Base-by-base conservation (phyloP, 108 stramenopile genomes). In the Poteriospumella lacustris region DNA sequence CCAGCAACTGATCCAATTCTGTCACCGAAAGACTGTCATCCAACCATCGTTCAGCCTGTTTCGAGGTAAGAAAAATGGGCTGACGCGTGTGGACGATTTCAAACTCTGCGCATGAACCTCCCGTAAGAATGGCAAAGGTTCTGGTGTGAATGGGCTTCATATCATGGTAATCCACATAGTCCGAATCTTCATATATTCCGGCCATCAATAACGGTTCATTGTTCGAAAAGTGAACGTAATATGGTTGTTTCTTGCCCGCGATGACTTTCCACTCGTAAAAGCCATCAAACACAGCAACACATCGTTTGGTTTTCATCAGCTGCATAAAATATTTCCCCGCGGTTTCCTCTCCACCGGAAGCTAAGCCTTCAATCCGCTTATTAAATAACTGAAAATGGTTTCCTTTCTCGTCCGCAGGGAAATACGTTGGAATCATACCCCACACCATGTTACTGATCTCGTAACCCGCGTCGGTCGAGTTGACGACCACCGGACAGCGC, bases 201-300 rank as follows among this genome's bases (percentile, higher is more conserved):
- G 60, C 12, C 60, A 64, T 3, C 36, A 31, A 3, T 34, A 64
- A 34, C 33, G 60, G 33, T 24, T 19, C 9, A 24, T 34, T 34
- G 47, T 19, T 19, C 47, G 19, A 19, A 5, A 64, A 24, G 5
- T 19, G 15, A 9, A 64, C 60, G 24, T 64, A 64, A 34, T 64
- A 33, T 34, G 60, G 60, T 5, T 31, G 15, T 24, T 64, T 64
- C 12, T 64, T 3, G 33, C 60, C 60, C 3, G 60, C 12, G 24
- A 3, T 64, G 28, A 3, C 15, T 24, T 64, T 64, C 60, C 60
- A 64, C 31, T 64, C 60, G 24, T 64, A 64, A 24, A 64, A 64
- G 5, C 60, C 60, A 64, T 64, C 60, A 3, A 64, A 64, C 3
- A 64, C 36, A 9, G 36, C 60, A 9, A 64, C 60, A 33, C 60